Evolutionary conservation across 164 flowering plant genomes (phyloP).

Genomic region (Sedum album): DNA sequence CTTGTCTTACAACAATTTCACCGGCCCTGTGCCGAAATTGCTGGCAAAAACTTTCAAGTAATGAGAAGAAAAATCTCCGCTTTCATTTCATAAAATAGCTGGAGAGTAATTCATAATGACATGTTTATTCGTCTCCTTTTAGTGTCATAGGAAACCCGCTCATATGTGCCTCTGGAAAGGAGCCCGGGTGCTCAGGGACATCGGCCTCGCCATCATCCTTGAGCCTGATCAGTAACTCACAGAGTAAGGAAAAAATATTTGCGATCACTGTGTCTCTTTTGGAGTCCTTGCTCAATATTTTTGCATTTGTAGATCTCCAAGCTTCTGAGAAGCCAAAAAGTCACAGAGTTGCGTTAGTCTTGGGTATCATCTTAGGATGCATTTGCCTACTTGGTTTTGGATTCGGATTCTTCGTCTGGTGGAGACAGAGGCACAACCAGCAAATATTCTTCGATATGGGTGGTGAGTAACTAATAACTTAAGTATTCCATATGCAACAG

Average conservation of each 20-base stretch:
- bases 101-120: background rate
- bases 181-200: constrained; percentile 64
- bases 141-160: constrained; percentile 90
- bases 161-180: constrained; percentile 76
- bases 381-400: constrained; percentile 31
- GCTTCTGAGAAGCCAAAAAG: constrained; percentile 18
- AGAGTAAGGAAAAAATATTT: constrained; percentile 30
- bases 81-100: background rate
- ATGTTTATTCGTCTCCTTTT: constrained; percentile 10
- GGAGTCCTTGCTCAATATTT: background rate
- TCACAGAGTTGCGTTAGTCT: constrained; percentile 40
- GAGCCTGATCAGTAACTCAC: constrained; percentile 41
- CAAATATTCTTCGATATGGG: constrained; percentile 68
- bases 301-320: background rate
- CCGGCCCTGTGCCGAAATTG: constrained; percentile 70
- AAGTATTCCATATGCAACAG: background rate
- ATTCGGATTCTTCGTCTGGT: constrained; percentile 61
- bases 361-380: constrained; percentile 61
- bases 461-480: constrained; percentile 30
- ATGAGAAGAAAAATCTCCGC: constrained; percentile 15
- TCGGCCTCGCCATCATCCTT: constrained; percentile 63
- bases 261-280: background rate
- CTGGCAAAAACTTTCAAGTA: constrained; percentile 81
- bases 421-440: constrained; percentile 51
- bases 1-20: constrained; percentile 84